Base-by-base conservation (phyloP, 345 rosid species). In the Abelmoschus esculentus region DNA sequence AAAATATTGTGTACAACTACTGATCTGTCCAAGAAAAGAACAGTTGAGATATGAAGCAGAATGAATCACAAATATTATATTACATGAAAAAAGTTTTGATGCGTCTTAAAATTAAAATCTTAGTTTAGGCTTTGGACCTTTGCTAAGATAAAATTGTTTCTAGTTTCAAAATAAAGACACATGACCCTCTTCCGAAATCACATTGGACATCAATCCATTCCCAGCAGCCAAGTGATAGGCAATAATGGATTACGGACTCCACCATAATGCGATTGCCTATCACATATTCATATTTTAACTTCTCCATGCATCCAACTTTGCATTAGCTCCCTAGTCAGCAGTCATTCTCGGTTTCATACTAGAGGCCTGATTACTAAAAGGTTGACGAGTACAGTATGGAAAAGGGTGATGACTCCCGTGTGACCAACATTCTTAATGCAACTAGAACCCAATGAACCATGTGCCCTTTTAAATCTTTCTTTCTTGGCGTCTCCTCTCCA, bases 1-100 rank as follows among this genome's bases (percentile, higher is more conserved):
- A 67, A 54, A 31, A 76, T 60, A 44, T 65, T 67, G 22, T 77
- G 65, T 54, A 76, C 69, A 69, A 61, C 69, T 7, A 36, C 71
- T 57, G 80, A 83, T 72, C 87, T 89, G 85, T 70, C 77, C 76
- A 13, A 32, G 13, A 58, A 61, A 75, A 47, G 18, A 38, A 7
- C 42, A 38, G 3, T 38, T 9, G 9, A 8, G 42, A 38, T 38
- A 38, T 38, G 42, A 8, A 38, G 42, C 42, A 7, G 42, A 38
- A 38, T 7, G 42, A 38, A 38, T 38, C 47, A 34, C 34, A 31
- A 7, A 34, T 61, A 61, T 34, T 9, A n/a, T n/a, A 66, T 19
- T 47, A 14, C 42, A 47, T 6, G 14, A 19, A 0, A 46, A 66
- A 66, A 26, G 38, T 29, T 47, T 47, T 66, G 29, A 47, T 14